Evolutionary conservation across 768 basidiomycete genomes (phyloP).

Genomic region (Cyclocybe cylindracea): DNA sequence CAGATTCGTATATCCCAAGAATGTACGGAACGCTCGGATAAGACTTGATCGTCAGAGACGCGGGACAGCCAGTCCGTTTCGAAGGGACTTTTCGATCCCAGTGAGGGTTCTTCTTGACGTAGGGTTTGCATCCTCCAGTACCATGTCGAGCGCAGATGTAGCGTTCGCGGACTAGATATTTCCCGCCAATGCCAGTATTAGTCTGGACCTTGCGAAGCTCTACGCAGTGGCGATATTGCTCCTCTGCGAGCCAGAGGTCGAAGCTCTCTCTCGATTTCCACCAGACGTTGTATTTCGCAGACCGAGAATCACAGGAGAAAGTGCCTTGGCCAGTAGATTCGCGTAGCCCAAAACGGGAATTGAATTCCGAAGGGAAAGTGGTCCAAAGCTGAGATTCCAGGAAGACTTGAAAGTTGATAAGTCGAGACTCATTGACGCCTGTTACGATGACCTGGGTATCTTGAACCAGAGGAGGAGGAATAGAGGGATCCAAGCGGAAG

Average conservation of each 20-base stretch:
- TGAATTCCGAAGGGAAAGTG: too few species aligned
- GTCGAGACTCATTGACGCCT: too few species aligned
- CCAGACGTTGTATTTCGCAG: background rate
- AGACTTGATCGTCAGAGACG: too few species aligned
- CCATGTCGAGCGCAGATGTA: background rate
- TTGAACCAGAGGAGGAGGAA: too few species aligned
- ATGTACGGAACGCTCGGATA: too few species aligned
- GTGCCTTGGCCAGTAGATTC: background rate
- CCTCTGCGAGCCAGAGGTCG: background rate
- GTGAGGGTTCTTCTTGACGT: background rate
- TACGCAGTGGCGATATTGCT: background rate
- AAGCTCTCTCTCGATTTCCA: background rate
- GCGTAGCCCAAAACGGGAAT: too few species aligned
- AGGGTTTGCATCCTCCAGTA: background rate
- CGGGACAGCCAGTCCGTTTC: too few species aligned
- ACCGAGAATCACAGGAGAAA: background rate
- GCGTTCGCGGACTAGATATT: background rate
- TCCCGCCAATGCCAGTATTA: background rate
- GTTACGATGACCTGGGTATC: too few species aligned
- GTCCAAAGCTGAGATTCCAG: too few species aligned
- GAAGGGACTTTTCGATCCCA: too few species aligned
- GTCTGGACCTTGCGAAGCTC: background rate
- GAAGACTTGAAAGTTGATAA: too few species aligned
- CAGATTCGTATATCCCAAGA: background rate
- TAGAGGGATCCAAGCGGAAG: too few species aligned